Percentiles rank a stretch among this genome's conserved stretches.
phyloP scores from a whole-genome alignment of 2,329 filamentous ascomycete species.

The Arthrobotrys pseudoclavata region DNA sequence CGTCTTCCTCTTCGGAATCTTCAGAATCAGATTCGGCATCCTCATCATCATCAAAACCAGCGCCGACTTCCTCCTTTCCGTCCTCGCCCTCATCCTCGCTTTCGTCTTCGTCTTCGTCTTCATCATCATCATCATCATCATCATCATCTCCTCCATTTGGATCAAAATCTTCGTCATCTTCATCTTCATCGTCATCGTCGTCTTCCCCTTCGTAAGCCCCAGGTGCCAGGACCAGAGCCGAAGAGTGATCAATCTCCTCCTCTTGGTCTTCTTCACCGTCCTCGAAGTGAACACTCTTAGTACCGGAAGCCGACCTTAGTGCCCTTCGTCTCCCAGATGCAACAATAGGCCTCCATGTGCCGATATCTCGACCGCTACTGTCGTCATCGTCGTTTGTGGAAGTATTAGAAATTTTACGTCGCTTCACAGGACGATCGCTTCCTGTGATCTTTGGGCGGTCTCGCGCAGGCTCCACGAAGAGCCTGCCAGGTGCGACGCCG shows the following conservation, averaged over 20 bases:
- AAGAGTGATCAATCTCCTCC: conserved; percentile 5
- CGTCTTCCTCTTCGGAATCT: conserved; percentile 6
- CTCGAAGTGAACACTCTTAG: conserved; percentile 49
- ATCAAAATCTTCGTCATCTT: conserved; percentile 45
- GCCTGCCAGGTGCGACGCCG: conserved; percentile 62
- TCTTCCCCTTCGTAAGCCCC: conserved; percentile 24
- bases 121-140: conserved; percentile 17
- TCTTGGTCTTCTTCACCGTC: conserved; percentile 17
- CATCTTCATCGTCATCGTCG: conserved; percentile 25
- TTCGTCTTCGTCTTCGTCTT: conserved; percentile 24
- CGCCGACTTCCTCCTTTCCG: background rate
- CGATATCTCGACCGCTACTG: conserved; percentile 6
- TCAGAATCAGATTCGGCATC: too few relatives aligned
- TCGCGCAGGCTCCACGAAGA: conserved; percentile 60
- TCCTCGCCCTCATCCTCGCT: conserved; percentile 18
- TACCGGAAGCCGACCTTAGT: conserved; percentile 27
- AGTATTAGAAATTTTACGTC: conserved; percentile 29
- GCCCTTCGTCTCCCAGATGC: background rate
- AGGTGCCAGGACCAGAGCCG: conserved; percentile 31
- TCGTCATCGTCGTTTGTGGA: conserved; percentile 5
- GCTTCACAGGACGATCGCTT: conserved; percentile 43
- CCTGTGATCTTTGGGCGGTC: conserved; percentile 60
- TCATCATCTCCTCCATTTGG: conserved; percentile 58
- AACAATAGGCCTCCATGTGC: conserved; percentile 29
- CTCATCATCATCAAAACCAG: background rate